Conservation (phyloP, 352 stramenopile species). For the Hyaloperonospora arabidopsidis region DNA sequence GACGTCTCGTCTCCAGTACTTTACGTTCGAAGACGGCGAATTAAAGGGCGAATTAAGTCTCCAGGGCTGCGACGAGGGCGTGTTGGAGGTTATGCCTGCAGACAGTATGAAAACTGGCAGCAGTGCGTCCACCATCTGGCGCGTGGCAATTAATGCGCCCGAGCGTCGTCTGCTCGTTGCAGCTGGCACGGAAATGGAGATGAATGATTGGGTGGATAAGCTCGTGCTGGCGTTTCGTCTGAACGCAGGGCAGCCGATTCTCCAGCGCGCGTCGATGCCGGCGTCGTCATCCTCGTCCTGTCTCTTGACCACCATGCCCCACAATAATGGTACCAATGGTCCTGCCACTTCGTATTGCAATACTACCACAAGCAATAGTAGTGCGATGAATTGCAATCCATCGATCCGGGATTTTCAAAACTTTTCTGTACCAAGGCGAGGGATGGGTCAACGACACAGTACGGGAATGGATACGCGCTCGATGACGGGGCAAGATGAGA, state of each 20-base stretch:
- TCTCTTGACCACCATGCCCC: no score
- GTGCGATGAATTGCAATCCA: conserved; percentile 13
- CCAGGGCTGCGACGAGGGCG: conserved; percentile 43
- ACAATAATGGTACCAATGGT: no score
- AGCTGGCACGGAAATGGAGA: conserved; percentile 69
- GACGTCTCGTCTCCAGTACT: conserved; percentile 51
- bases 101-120: conserved; percentile 69
- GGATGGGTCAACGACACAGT: conserved; percentile 37
- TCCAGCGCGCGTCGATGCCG: conserved; percentile 27
- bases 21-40: conserved; percentile 74
- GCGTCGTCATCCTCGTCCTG: conserved; percentile 6
- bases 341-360: no score
- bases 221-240: conserved; percentile 59
- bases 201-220: conserved; percentile 82
- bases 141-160: conserved; percentile 59
- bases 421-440: conserved; percentile 48
- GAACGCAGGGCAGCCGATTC: conserved; percentile 33
- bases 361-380: conserved; percentile 2
- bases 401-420: conserved; percentile 75
- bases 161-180: conserved; percentile 56
- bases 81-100: conserved; percentile 73
- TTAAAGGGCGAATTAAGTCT: conserved; percentile 68
- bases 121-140: conserved; percentile 70
- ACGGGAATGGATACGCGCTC: conserved; percentile 29
- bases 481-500: conserved; percentile 26